Evolutionary conservation across 441 rosid genomes (phyloP), one percentile per base, ranked within the genome.

Genomic region (Pelargonium australe): DNA sequence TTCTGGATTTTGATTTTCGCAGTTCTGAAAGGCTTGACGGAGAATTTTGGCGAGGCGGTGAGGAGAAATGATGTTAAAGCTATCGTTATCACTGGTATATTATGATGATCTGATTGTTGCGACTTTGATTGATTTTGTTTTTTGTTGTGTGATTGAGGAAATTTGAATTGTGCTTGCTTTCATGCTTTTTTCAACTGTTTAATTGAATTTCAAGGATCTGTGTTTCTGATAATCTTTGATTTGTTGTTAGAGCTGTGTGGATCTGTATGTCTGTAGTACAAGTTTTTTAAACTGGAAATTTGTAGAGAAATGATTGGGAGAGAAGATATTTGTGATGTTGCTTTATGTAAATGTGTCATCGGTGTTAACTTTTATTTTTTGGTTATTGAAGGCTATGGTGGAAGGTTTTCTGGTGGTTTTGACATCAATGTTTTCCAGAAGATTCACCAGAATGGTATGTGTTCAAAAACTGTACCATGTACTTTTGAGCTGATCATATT

Each of bases 321-420:
- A 25, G 40, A 28, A 62, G 37, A 23, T 1, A 62, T 13, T 13
- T 62, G 41, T 11, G 65, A 12, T 43, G 53, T 71, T 65, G 5
- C 19, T 57, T 64, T 9, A 45, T 58, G 10, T 64, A 51, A 25
- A 6, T 31, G 58, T 20, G 45, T 37, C 4, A 4, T 4, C 17
- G 65, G 20, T 68, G 8, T 40, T n/a, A 63, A 41, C 45, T 6
- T 31, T 5, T 37, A 23, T 67, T 64, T 17, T 12, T 65, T 74
- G 76, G 43, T 76, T 17, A 31, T 73, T 78, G 80, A 78, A 94
- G 99, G 99, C 72, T 84, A 87, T 31, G 79, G 84, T 69, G 91
- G 95, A 73, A 89, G 87, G 78, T 94, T 94, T 78, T 94, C 90
- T 0, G 99, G 95, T 64, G 99, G 99, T 43, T 94, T 94, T 20